Evolutionary conservation across 2,329 filamentous ascomycete genomes (phyloP), one percentile per base, ranked within the genome.

Genomic region (Alternaria ventricosa): DNA sequence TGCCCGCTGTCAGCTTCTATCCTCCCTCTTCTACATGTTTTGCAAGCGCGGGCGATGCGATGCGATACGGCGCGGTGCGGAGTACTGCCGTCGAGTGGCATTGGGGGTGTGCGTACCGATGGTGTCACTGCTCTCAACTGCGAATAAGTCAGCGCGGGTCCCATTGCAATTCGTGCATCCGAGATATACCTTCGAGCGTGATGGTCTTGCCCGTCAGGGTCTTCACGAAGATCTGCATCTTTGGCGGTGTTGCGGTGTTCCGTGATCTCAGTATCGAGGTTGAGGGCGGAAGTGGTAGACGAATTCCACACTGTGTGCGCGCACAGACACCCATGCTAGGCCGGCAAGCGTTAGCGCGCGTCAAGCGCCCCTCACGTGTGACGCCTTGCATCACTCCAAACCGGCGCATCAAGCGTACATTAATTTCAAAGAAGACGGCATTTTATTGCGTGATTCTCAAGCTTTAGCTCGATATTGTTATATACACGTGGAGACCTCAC

Each of bases 121-220:
- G 80, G 95, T 97, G 87, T 98, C 95, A 82, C 90, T 93, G 81
- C 94, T 59, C 53, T 62, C 60, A 41, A 97, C 91, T 97, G 95
- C 84, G 97, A 28, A 55, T 13, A 55, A 44, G 53, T 55, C n/a
- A 55, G 53, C 33, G 53, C 30, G 25, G 15, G 33, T 10, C 33
- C 33, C 36, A n/a, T 36, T 41, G 15, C 49, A 41, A 36, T 53
- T 33, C 36, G 49, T 36, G 20, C 30, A 12, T 15, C 41, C 33
- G 53, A 44, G 9, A 25, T 28, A 43, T 94, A 91, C 55, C 62
- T 56, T 98, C 95, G 81, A 97, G 92, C 86, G 96, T 98, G 89
- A 98, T 97, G 85, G 95, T 98, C 93, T 98, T 98, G 87, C 96
- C 95, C 89, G 95, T 97, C 59, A 78, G 93, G 89, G 95, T 97